Percentiles rank a stretch among this genome's conserved stretches.
These are phyloP conservation scores for Solanum hybrid DNA, from an alignment of 305 asterid genomes.

Conservation along the genomic window DNA sequence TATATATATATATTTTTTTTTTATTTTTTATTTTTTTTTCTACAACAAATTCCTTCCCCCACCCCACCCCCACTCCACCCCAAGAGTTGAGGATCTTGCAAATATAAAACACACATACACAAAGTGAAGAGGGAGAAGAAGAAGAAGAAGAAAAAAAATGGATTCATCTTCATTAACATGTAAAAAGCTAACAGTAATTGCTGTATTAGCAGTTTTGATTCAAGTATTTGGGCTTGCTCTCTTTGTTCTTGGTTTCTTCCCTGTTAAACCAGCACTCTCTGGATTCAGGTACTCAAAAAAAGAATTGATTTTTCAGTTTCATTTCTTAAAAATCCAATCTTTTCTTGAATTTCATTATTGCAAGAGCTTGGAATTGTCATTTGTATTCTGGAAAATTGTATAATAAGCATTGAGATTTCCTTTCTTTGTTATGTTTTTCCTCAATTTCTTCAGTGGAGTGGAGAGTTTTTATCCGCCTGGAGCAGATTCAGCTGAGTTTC, in stretches of 20 bases:
- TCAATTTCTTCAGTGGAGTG: constrained; percentile 40
- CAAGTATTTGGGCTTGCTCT: constrained; percentile 60
- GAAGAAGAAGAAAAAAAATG: not conserved
- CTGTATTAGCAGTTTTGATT: constrained; percentile 43
- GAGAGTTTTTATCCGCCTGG: constrained; percentile 74
- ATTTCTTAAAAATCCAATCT: not conserved
- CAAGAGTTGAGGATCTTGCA: not conserved
- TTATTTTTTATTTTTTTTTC: too few species aligned
- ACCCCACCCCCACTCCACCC: not conserved
- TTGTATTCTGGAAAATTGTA: not conserved
- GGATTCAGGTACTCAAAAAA: constrained; percentile 46
- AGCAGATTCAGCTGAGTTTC: constrained; percentile 26
- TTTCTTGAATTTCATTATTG: not conserved
- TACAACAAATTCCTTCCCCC: not conserved
- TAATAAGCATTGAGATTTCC: not conserved
- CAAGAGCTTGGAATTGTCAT: not conserved
- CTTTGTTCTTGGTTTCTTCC: constrained; percentile 73
- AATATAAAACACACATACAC: not conserved
- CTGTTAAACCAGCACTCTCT: constrained; percentile 69
- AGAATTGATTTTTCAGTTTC: not conserved
- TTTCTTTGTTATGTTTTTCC: not conserved
- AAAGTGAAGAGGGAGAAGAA: not conserved
- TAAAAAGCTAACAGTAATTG: constrained; percentile 33
- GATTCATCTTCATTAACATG: constrained; percentile 41
- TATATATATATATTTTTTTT: too few species aligned